Conservation (phyloP, 257 asterid genomes). For the Solanum tacnaense region DNA sequence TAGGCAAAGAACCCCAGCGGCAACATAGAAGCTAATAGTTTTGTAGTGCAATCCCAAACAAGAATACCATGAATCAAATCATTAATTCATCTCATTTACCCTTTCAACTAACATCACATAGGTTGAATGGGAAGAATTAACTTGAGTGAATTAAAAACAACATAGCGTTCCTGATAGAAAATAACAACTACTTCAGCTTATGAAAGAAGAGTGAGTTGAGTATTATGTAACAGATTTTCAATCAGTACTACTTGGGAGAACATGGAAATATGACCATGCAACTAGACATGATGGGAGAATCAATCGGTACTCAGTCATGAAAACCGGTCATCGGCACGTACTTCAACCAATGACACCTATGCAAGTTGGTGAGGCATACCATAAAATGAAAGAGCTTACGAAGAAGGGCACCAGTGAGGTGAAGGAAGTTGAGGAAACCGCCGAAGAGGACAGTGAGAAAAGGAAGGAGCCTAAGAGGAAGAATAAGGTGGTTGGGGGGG, state of each 20-base stretch:
- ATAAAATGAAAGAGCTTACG: background rate
- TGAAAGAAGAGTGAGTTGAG: background rate
- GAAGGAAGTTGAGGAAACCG: background rate
- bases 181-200: background rate
- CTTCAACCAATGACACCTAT: background rate
- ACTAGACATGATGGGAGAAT: background rate
- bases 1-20: background rate
- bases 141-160: background rate
- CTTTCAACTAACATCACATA: background rate
- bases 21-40: background rate
- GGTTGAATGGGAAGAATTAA: background rate
- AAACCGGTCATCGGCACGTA: background rate
- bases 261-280: background rate
- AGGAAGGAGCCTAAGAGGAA: background rate
- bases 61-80: background rate
- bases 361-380: background rate
- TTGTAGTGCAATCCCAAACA: background rate
- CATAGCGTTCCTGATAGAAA: background rate
- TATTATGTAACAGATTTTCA: background rate
- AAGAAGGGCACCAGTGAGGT: background rate
- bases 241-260: background rate
- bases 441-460: background rate
- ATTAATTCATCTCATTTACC: background rate
- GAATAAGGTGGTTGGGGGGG: background rate
- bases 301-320: background rate